Evolutionary conservation across 2,329 filamentous ascomycete genomes (phyloP).

Genomic region (Colletotrichum eremochloae): DNA sequence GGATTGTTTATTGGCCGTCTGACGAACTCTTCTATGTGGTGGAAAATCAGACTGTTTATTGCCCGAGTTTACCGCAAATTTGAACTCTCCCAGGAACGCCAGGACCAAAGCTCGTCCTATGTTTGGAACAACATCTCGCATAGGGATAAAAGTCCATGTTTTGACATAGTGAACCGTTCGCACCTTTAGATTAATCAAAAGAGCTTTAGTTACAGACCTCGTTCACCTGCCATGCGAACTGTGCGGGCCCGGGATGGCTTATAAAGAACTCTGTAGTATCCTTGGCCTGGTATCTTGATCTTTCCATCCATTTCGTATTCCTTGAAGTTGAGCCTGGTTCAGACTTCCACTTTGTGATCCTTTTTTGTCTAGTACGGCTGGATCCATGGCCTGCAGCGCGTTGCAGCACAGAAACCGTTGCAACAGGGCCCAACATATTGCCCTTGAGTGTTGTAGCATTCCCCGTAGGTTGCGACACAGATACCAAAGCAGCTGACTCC

Average conservation of each 20-base stretch:
- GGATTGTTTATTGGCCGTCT: neutral
- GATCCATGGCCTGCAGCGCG: conserved; percentile 56
- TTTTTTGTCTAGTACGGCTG: neutral
- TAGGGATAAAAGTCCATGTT: fast-evolving
- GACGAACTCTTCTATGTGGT: neutral
- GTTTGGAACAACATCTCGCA: no score
- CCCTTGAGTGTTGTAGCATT: conserved; percentile 53
- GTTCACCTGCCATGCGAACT: neutral
- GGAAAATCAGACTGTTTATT: no score
- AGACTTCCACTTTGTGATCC: fast-evolving
- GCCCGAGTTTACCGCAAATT: no score
- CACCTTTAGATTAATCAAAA: neutral
- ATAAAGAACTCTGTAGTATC: neutral
- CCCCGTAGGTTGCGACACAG: conserved; percentile 57
- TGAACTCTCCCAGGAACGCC: no score
- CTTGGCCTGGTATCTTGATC: fast-evolving
- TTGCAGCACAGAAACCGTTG: conserved; percentile 58
- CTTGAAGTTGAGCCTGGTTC: fast-evolving
- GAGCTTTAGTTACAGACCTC: neutral
- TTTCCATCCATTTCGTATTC: no score
- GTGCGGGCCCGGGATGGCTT: neutral
- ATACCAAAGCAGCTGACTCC: conserved; percentile 58
- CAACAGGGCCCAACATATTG: conserved; percentile 57
- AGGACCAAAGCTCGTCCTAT: neutral
- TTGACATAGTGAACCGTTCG: neutral